These are phyloP conservation scores for Dorcoceras hygrometricum DNA, from an alignment of 257 asterid genomes.

Conservation along the genomic window DNA sequence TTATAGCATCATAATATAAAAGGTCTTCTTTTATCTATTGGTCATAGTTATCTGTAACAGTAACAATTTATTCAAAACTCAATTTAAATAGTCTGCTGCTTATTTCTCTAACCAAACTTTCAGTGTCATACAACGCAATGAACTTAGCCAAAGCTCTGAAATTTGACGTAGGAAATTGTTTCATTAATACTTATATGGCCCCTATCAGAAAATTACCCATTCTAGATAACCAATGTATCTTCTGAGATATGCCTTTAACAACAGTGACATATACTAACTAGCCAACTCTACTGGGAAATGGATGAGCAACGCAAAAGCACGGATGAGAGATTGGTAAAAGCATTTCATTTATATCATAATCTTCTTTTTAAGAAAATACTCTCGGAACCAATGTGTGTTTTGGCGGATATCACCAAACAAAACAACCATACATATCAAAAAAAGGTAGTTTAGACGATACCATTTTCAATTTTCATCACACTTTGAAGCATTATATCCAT, in stretches of 20 bases:
- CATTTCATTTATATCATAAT: slow-evolving; percentile 5
- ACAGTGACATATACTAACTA: neutral
- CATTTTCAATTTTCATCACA: slow-evolving; percentile 82
- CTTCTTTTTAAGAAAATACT: neutral
- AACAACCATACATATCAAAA: neutral
- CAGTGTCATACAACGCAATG: slow-evolving; percentile 7
- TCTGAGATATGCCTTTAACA: neutral
- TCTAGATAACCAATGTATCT: neutral
- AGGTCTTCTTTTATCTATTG: slow-evolving; percentile 1
- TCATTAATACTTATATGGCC: neutral
- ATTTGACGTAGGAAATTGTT: neutral
- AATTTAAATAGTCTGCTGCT: neutral
- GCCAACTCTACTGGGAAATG: neutral
- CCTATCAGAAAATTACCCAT: neutral
- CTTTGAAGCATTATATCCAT: slow-evolving; percentile 98
- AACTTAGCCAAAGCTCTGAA: neutral
- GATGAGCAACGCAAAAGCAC: neutral
- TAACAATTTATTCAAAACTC: neutral
- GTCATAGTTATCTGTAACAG: slow-evolving; percentile 1
- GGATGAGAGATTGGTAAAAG: neutral
- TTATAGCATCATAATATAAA: slow-evolving; percentile 5
- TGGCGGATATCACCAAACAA: slow-evolving; percentile 6
- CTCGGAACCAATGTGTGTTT: slow-evolving; percentile 7
- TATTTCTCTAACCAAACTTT: neutral
- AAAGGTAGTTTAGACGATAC: slow-evolving; percentile 34